Conservation (phyloP, 768 basidiomycete genomes). For the Kondoa subrosea region DNA sequence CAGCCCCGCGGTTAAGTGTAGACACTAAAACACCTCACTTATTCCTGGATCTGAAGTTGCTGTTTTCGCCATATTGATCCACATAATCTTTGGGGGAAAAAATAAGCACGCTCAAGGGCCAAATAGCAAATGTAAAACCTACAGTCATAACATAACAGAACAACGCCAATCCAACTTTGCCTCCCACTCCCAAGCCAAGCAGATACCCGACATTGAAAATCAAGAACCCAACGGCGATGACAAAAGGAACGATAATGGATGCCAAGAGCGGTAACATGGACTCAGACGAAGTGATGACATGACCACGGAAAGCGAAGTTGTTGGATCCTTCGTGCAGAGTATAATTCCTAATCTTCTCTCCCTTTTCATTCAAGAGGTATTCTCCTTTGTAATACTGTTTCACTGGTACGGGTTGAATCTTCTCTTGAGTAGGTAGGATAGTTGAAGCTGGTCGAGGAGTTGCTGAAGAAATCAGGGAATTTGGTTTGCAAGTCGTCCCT, state of each 20-base stretch:
- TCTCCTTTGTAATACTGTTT: conserved; percentile 1
- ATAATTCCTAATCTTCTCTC: not conserved
- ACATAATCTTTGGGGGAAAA: conserved; percentile 46
- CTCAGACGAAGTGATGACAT: conserved; percentile 68
- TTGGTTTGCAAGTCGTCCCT: not conserved
- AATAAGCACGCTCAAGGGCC: too few species aligned
- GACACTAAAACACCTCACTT: not conserved
- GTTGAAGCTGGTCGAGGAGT: not conserved
- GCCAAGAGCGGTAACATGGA: conserved; percentile 62
- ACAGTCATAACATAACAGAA: conserved; percentile 48
- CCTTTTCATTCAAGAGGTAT: not conserved
- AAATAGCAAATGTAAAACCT: too few species aligned
- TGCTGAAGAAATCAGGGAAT: not conserved
- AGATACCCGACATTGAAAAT: conserved; percentile 76
- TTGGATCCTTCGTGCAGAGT: conserved; percentile 42
- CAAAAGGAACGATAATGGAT: conserved; percentile 46
- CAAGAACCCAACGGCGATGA: conserved; percentile 65
- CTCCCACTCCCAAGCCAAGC: conserved; percentile 44
- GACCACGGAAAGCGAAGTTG: conserved; percentile 56
- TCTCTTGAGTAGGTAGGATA: too few species aligned
- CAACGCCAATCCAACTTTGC: conserved; percentile 35
- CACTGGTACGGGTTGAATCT: not conserved
- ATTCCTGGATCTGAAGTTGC: conserved; percentile 38
- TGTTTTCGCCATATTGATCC: conserved; percentile 54
- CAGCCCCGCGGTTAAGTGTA: not conserved